phyloP scores from a whole-genome alignment of 2,329 filamentous ascomycete genomes.

The Penicillium palitans region DNA sequence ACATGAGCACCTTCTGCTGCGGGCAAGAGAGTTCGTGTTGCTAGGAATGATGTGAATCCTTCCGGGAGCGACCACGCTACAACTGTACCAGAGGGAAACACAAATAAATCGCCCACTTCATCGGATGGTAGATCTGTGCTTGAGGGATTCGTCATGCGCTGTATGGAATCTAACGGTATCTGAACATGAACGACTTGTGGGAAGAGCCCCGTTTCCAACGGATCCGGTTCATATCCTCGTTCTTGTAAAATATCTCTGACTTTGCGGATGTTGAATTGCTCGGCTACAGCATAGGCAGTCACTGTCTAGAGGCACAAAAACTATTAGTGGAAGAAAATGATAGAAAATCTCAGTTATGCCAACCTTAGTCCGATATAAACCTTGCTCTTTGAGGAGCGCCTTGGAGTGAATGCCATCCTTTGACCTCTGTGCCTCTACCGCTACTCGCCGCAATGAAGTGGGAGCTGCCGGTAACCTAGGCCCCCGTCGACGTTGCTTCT shows the following conservation, averaged over 20 bases:
- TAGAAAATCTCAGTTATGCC: neutral
- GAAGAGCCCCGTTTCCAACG: constrained; percentile 60
- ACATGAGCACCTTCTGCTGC: constrained; percentile 76
- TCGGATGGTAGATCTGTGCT: constrained; percentile 42
- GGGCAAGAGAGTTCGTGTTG: constrained; percentile 69
- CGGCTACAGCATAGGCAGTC: constrained; percentile 67
- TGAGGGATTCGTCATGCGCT: constrained; percentile 45
- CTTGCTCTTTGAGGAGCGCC: constrained; percentile 40
- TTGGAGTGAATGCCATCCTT: constrained; percentile 54
- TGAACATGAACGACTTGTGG: constrained; percentile 66
- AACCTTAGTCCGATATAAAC: constrained; percentile 41
- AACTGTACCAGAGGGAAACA: constrained; percentile 91
- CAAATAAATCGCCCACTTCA: constrained; percentile 79
- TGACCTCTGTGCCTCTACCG: constrained; percentile 75
- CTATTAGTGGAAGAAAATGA: constrained; percentile 2
- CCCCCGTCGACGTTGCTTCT: constrained; percentile 50
- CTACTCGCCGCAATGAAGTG: constrained; percentile 78
- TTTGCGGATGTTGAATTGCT: constrained; percentile 62
- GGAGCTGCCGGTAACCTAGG: constrained; percentile 59
- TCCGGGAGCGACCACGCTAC: constrained; percentile 88
- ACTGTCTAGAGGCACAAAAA: constrained; percentile 45
- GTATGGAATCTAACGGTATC: constrained; percentile 49
- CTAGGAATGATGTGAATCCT: constrained; percentile 67
- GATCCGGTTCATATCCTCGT: constrained; percentile 64
- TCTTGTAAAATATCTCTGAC: constrained; percentile 59